These are phyloP conservation scores for Xerophyta viscosa DNA, from an alignment of 106 monocot species.

Conservation along the genomic window DNA sequence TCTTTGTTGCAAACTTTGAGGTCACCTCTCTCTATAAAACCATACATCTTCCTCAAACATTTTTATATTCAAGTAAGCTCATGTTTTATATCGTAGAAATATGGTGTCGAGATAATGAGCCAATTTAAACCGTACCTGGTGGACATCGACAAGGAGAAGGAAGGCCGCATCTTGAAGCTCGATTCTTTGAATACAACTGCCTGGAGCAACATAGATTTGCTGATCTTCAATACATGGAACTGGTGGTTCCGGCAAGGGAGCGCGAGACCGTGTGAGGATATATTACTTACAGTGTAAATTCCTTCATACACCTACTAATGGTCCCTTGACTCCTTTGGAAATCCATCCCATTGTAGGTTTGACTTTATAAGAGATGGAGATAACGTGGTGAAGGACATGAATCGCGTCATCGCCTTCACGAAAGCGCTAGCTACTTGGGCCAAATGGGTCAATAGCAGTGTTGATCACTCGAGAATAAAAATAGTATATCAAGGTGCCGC, in stretches of 20 bases:
- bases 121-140: neutral
- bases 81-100: neutral
- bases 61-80: neutral
- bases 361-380: neutral
- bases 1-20: slow-evolving; percentile 11
- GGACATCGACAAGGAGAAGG: neutral
- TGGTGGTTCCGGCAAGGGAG: neutral
- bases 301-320: too few relatives aligned
- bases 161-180: neutral
- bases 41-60: too few relatives aligned
- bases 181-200: neutral
- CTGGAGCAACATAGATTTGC: neutral
- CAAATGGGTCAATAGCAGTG: neutral
- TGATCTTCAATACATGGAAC: neutral
- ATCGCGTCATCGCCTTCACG: neutral
- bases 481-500: neutral
- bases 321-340: too few relatives aligned
- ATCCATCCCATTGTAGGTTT: neutral
- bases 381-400: neutral
- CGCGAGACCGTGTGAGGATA: neutral
- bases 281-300: too few relatives aligned
- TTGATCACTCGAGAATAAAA: neutral
- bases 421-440: neutral
- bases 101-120: neutral
- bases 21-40: neutral